Evolutionary conservation across 495 filamentous ascomycete genomes (phyloP).

Genomic region (Letharia lupina): DNA sequence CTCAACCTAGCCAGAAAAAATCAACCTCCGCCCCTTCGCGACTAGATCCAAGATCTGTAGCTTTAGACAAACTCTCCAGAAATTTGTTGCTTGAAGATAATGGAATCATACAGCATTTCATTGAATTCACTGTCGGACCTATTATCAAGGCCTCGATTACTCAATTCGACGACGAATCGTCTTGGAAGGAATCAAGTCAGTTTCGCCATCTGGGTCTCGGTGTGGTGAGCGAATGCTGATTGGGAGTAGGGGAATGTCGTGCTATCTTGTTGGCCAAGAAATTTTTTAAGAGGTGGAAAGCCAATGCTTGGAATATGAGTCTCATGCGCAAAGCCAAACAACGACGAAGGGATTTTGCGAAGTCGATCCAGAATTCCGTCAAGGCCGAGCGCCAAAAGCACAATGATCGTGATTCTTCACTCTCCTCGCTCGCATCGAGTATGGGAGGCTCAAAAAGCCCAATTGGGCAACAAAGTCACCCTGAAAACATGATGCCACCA

Average conservation of each 20-base stretch:
- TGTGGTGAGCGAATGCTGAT: constrained; percentile 17
- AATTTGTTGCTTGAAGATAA: constrained; percentile 20
- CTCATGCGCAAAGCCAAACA: constrained; percentile 24
- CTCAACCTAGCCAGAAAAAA: background rate
- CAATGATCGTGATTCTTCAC: background rate
- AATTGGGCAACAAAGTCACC: background rate
- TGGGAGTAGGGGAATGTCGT: constrained; percentile 22
- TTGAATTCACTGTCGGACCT: constrained; percentile 23
- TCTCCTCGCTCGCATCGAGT: constrained; percentile 1
- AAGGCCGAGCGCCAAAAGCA: constrained; percentile 7
- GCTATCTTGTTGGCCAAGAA: constrained; percentile 21
- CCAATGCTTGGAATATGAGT: constrained; percentile 22
- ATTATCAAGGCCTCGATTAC: constrained; percentile 19
- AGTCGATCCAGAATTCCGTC: constrained; percentile 20
- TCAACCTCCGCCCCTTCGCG: background rate
- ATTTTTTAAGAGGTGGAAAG: constrained; percentile 22
- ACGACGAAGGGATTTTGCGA: constrained; percentile 22
- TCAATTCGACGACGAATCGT: constrained; percentile 24
- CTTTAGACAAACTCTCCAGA: constrained; percentile 17
- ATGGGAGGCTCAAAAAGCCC: background rate
- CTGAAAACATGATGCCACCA: constrained; percentile 16
- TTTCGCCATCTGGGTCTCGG: constrained; percentile 1
- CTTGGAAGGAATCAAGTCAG: constrained; percentile 26
- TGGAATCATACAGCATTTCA: constrained; percentile 26
- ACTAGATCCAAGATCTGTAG: constrained; percentile 7